Conservation (phyloP, 495 filamentous ascomycete genomes). For the Pyrenopolyporus hunteri region DNA sequence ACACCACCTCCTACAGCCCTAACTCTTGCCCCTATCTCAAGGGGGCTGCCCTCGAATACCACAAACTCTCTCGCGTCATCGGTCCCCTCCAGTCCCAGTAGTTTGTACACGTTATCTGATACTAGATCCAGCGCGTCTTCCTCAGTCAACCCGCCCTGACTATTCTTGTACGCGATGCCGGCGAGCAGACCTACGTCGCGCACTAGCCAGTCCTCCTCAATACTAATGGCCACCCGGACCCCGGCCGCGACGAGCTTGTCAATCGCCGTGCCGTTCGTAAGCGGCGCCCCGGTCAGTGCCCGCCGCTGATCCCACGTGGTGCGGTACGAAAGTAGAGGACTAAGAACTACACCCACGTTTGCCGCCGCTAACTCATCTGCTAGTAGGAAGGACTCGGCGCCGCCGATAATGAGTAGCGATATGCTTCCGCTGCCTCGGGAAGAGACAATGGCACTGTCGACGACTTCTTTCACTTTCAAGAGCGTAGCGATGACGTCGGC, state of each 20-base stretch:
- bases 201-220: conserved; percentile 57
- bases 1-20: conserved; percentile 48
- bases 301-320: conserved; percentile 55
- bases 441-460: conserved; percentile 41
- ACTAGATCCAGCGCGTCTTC: conserved; percentile 53
- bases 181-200: conserved; percentile 55
- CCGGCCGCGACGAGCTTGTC: conserved; percentile 53
- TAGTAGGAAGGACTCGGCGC: conserved; percentile 55
- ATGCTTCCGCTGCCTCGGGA: conserved; percentile 31
- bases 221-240: conserved; percentile 52
- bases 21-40: conserved; percentile 51
- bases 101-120: conserved; percentile 53
- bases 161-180: conserved; percentile 56
- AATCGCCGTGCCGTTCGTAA: conserved; percentile 58
- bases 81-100: conserved; percentile 48
- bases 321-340: conserved; percentile 51
- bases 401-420: conserved; percentile 54
- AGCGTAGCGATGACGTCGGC: conserved; percentile 52
- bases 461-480: conserved; percentile 46
- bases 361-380: conserved; percentile 55
- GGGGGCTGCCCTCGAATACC: conserved; percentile 53
- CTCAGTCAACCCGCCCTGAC: conserved; percentile 47
- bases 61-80: conserved; percentile 44
- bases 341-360: conserved; percentile 55
- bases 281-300: conserved; percentile 56